Evolutionary conservation across 2,329 filamentous ascomycete genomes (phyloP), one percentile per base, ranked within the genome.

Genomic region (Emmonsiellopsis sp.): DNA sequence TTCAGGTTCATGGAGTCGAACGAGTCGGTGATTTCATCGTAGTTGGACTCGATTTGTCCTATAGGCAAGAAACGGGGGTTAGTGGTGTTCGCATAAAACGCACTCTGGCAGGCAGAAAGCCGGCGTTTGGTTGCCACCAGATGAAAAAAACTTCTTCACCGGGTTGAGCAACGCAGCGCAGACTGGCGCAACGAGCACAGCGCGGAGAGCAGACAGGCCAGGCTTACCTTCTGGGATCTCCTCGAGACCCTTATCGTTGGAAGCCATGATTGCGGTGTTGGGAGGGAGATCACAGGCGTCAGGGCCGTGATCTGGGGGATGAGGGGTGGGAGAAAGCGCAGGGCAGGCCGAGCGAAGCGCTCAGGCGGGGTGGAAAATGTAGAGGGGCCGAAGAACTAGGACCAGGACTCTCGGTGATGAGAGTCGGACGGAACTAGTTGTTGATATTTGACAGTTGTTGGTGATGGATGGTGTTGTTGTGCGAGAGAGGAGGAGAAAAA

Each of bases 41-140:
- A 98, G 89, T 98, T 98, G 73, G 91, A 95, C 84, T 98, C 94
- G 83, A 98, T 98, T 81, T 95, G 90, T 78, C 86, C 92, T 95
- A 74, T 68, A 72, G 10, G 15, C 15, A 45, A 34, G 44, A 32
- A 50, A 51, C 20, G 20, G 20, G 49, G 32, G 5, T 55, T 54
- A 26, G 11, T 26, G 15, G 10, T 6, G 4, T 11, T 40, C 37
- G 37, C 15, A 15, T 40, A 11, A 11, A 11, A 15, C 15, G 11
- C 11, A 11, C 37, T 40, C 15, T 40, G 10, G 10, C 15, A 15
- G 3, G 3, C 7, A 40, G 37, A 26, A 26, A 38, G 35, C 35
- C 35, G 35, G 35, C 13, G 41, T 3, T 11, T 3, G 44, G 15
- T 47, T 34, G 44, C 44, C 44, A 47, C 44, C 44, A 47, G 44